These are phyloP conservation scores for Claviceps sp. DNA, from an alignment of 2,329 filamentous ascomycete genomes.

Conservation along the genomic window DNA sequence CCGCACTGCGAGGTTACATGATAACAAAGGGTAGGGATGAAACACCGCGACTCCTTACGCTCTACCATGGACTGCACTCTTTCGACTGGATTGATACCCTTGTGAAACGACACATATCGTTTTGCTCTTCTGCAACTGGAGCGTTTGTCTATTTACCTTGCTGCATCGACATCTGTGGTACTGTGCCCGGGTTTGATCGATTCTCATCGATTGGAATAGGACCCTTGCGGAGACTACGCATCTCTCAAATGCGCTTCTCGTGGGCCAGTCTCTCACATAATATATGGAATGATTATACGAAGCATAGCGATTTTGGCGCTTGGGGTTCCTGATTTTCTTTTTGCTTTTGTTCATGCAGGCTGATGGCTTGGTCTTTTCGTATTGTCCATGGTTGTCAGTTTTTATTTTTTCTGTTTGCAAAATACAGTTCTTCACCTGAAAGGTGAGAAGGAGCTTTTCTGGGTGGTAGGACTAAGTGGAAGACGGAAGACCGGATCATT, in stretches of 20 bases:
- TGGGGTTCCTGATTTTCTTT: slow-evolving; percentile 2
- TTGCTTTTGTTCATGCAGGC: neutral
- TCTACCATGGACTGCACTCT: slow-evolving; percentile 1
- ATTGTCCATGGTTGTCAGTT: neutral
- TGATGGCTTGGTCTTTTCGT: neutral
- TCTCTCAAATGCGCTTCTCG: neutral
- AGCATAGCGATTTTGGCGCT: slow-evolving; percentile 30
- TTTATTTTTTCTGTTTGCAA: neutral
- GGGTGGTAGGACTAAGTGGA: neutral
- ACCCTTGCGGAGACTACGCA: neutral
- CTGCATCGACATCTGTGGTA: neutral
- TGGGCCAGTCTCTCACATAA: slow-evolving; percentile 10
- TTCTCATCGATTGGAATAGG: neutral
- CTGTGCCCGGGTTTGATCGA: neutral
- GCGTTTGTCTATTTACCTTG: neutral
- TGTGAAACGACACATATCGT: neutral
- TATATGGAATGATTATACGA: slow-evolving; percentile 14
- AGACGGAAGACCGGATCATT: neutral
- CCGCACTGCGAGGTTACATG: slow-evolving; percentile 31
- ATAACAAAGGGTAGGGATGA: neutral
- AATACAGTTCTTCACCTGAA: no score
- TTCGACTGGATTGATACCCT: slow-evolving; percentile 1
- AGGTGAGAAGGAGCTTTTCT: neutral
- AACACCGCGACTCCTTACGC: neutral
- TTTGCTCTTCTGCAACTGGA: neutral